A percentile compares a stretch with the other conserved stretches of the same genome.
phyloP scores from a whole-genome alignment of 352 stramenopile species.

The Phytophthora brassicae region DNA sequence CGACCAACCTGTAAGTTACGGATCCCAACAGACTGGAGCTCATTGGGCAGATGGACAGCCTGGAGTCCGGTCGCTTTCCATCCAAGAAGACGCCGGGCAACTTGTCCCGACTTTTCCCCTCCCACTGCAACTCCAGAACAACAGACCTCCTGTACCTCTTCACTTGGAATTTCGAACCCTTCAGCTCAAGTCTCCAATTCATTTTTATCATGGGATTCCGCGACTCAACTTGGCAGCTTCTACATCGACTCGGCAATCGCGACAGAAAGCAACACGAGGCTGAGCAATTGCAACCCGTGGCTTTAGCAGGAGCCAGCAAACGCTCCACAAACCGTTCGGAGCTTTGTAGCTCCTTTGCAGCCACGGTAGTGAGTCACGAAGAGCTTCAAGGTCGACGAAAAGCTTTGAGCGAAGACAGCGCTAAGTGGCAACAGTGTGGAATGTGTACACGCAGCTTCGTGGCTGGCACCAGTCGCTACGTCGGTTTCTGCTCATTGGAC shows the following conservation, averaged over 20 bases:
- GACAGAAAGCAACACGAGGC: conserved; percentile 61
- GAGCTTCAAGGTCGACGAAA: conserved; percentile 48
- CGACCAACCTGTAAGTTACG: too few species aligned
- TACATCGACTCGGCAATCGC: conserved; percentile 48
- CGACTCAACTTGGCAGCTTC: conserved; percentile 46
- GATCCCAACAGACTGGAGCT: conserved; percentile 19
- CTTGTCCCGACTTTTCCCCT: conserved; percentile 15
- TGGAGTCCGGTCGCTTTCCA: conserved; percentile 25
- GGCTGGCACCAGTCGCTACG: conserved; percentile 48
- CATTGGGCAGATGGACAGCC: conserved; percentile 28
- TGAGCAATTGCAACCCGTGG: conserved; percentile 57
- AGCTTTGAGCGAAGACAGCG: conserved; percentile 49
- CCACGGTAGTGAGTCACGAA: conserved; percentile 42
- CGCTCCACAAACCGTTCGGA: conserved; percentile 48
- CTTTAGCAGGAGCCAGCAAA: conserved; percentile 69
- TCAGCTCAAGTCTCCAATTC: conserved; percentile 3
- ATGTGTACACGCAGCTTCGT: conserved; percentile 70
- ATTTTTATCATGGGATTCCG: conserved; percentile 42
- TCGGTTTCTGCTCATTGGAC: conserved; percentile 71
- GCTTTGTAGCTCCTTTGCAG: conserved; percentile 65
- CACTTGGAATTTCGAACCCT: conserved; percentile 8
- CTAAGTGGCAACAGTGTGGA: conserved; percentile 48
- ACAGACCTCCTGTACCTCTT: background rate
- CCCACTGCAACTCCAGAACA: conserved; percentile 18
- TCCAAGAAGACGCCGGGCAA: background rate